These are phyloP conservation scores for Phyllostachys edulis DNA, from an alignment of 176 grass and related monocot species.

Conservation along the genomic window DNA sequence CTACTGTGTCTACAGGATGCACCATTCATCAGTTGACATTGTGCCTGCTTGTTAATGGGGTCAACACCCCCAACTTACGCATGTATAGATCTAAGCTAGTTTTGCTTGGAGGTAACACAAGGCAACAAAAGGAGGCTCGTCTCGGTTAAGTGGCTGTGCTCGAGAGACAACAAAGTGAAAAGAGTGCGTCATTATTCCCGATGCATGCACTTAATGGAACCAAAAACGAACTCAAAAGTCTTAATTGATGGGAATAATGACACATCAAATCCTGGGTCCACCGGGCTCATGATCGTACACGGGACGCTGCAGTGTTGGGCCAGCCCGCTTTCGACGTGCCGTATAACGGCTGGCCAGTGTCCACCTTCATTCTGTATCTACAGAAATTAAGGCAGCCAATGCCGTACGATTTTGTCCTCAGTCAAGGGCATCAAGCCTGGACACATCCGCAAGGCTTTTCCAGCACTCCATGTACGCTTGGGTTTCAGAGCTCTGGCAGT, in stretches of 20 bases:
- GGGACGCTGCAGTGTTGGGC: conserved; percentile 2
- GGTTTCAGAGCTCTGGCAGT: background rate
- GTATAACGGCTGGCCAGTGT: background rate
- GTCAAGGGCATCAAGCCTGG: background rate
- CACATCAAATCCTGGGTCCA: background rate
- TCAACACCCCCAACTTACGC: background rate
- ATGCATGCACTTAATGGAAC: conserved; percentile 44
- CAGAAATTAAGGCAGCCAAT: background rate
- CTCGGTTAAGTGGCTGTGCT: background rate
- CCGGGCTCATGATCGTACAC: conserved; percentile 18
- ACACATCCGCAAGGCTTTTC: too few relatives aligned
- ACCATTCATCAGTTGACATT: background rate
- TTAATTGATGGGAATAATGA: conserved; percentile 39
- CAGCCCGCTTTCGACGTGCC: conserved; percentile 37
- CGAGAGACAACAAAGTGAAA: background rate
- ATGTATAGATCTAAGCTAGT: background rate
- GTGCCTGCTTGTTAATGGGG: background rate
- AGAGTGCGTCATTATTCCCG: conserved; percentile 6
- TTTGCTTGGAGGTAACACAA: conserved; percentile 30
- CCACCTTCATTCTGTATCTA: background rate
- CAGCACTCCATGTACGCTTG: background rate
- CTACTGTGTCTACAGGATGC: background rate
- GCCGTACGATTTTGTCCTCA: conserved; percentile 12
- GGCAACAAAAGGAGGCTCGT: background rate
- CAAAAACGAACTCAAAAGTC: conserved; percentile 30